Evolutionary conservation across 2,329 filamentous ascomycete species (phyloP).

Genomic region (Trichoderma sp.): DNA sequence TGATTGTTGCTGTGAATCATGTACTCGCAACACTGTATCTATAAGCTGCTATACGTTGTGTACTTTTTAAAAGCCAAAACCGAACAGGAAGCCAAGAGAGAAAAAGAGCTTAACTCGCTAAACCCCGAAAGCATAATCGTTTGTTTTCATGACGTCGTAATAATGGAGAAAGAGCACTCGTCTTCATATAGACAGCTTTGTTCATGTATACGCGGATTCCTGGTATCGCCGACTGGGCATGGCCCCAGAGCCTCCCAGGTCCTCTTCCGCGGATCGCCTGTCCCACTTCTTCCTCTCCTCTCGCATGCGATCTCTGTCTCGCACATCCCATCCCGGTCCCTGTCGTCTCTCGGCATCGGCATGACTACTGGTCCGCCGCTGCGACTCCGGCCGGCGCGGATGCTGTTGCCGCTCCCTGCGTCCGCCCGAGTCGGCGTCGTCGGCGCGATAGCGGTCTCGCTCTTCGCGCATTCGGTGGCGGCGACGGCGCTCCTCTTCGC

Average conservation of each 20-base stretch:
- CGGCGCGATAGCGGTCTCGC: conserved; percentile 41
- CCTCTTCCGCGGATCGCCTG: conserved; percentile 41
- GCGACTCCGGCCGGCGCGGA: conserved; percentile 45
- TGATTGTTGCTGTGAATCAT: background rate
- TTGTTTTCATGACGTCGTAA: conserved; percentile 21
- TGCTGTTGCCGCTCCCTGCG: conserved; percentile 43
- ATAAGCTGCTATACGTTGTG: background rate
- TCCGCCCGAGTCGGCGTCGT: conserved; percentile 37
- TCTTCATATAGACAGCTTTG: background rate
- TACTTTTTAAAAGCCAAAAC: background rate
- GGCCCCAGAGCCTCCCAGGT: conserved; percentile 39
- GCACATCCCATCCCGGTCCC: conserved; percentile 41
- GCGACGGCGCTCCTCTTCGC: conserved; percentile 40
- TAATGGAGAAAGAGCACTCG: background rate
- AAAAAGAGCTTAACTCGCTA: conserved; percentile 6
- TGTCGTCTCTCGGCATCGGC: conserved; percentile 51
- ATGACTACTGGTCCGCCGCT: conserved; percentile 54
- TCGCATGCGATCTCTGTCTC: conserved; percentile 39
- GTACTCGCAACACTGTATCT: background rate
- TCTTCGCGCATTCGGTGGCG: conserved; percentile 33
- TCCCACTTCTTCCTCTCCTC: conserved; percentile 43
- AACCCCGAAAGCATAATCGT: conserved; percentile 5
- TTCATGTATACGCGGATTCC: conserved; percentile 38
- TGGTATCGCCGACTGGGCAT: conserved; percentile 45
- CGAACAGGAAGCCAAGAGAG: background rate